Percentiles rank a stretch among this genome's conserved stretches.
These are phyloP conservation scores for Rhododendron griersonianum DNA, from an alignment of 148 eudicot genomes.

Conservation along the genomic window DNA sequence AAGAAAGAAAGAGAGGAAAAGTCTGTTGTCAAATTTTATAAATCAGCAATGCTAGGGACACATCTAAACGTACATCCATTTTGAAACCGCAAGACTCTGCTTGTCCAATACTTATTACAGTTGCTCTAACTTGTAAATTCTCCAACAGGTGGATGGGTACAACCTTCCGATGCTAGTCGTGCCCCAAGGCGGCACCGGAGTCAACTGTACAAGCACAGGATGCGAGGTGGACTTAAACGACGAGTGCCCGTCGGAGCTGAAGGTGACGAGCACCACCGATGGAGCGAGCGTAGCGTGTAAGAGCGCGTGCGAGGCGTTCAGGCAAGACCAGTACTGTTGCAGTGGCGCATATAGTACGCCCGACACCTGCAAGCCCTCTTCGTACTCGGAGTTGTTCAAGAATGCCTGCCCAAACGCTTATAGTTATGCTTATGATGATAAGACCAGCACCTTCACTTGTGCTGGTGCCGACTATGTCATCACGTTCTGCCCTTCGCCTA, in stretches of 20 bases:
- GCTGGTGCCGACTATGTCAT: conserved; percentile 54
- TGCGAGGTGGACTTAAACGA: conserved; percentile 42
- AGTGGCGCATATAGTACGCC: conserved; percentile 57
- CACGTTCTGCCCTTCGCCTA: conserved; percentile 69
- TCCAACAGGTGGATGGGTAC: conserved; percentile 48
- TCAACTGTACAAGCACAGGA: conserved; percentile 52
- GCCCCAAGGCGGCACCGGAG: conserved; percentile 60
- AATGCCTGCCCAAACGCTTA: conserved; percentile 71
- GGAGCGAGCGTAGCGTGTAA: conserved; percentile 37
- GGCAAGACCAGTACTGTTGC: conserved; percentile 47
- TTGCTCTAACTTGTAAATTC: neutral
- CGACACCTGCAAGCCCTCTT: conserved; percentile 63
- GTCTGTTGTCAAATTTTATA: too few species aligned
- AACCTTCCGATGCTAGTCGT: conserved; percentile 67
- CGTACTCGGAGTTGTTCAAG: conserved; percentile 62
- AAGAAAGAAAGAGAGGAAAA: too few species aligned
- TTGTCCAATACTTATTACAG: neutral
- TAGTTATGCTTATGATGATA: conserved; percentile 83
- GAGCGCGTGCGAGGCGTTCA: conserved; percentile 56
- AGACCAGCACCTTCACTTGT: conserved; percentile 79
- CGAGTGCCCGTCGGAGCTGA: conserved; percentile 50
- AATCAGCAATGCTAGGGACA: too few species aligned
- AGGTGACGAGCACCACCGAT: conserved; percentile 19
- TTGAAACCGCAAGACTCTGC: too few species aligned
- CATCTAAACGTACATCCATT: too few species aligned